Evolutionary conservation across 73 alveolate species (phyloP).

Genomic region (Paramecium primaurelia): DNA sequence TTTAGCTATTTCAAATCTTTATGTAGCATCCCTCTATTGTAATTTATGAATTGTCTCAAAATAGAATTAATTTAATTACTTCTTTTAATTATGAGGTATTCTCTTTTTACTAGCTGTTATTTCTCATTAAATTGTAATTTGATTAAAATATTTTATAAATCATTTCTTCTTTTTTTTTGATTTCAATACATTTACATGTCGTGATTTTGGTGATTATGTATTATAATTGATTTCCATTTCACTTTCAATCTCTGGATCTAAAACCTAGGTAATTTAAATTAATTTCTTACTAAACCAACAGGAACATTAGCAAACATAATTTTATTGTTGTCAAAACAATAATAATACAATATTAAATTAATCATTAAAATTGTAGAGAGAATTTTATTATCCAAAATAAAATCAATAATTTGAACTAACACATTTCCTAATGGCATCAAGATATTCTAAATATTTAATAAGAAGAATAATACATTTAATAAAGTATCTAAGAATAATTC

Average conservation of each 20-base stretch:
- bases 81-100: not conserved
- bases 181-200: constrained; percentile 2
- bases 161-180: not conserved
- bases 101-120: constrained; percentile 23
- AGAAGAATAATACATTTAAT: not conserved
- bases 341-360: not conserved
- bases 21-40: not conserved
- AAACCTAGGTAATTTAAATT: not conserved
- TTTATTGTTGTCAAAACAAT: not conserved
- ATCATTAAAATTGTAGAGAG: not conserved
- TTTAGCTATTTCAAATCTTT: constrained; percentile 6
- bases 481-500: not conserved
- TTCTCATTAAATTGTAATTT: not conserved
- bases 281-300: not conserved
- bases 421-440: not conserved
- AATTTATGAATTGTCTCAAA: not conserved
- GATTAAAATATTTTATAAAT: not conserved
- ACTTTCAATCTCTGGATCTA: not conserved
- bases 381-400: not conserved
- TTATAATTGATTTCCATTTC: not conserved
- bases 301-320: not conserved
- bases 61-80: not conserved
- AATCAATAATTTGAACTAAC: not conserved
- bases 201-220: not conserved
- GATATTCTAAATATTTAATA: not conserved